Conservation (phyloP, 2,329 filamentous ascomycete genomes). For the Onygenales sp. region DNA sequence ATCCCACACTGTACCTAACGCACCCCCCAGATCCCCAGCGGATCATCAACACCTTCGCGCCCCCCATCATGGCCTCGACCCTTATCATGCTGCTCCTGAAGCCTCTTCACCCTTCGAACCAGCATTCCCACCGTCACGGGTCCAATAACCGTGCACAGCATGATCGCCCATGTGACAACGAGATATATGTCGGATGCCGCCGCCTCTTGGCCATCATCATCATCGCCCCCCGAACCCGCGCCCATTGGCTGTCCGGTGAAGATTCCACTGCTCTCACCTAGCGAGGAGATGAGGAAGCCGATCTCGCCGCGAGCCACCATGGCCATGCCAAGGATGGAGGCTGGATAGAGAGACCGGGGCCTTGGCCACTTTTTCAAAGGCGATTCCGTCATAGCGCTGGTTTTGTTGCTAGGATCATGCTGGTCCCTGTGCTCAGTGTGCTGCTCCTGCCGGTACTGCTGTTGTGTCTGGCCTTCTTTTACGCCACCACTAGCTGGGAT, state of each 20-base stretch:
- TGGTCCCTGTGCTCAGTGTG: background rate
- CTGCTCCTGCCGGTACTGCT: background rate
- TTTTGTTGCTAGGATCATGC: too few relatives aligned
- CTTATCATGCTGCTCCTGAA: constrained; percentile 18
- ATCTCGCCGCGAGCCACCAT: constrained; percentile 78
- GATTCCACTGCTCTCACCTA: constrained; percentile 50
- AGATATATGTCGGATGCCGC: constrained; percentile 39
- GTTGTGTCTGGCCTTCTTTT: background rate
- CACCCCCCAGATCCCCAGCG: constrained; percentile 36
- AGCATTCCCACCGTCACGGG: constrained; percentile 42
- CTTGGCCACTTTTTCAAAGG: constrained; percentile 22
- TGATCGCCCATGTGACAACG: constrained; percentile 46
- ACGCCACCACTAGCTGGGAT: too few relatives aligned
- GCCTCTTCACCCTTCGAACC: constrained; percentile 34
- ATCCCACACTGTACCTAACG: too few relatives aligned
- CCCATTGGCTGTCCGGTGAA: constrained; percentile 20
- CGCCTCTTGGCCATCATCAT: background rate
- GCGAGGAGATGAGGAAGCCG: constrained; percentile 62
- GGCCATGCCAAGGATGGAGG: constrained; percentile 54
- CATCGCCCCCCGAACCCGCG: background rate
- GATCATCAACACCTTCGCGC: constrained; percentile 21
- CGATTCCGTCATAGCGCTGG: background rate
- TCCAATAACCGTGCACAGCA: constrained; percentile 45
- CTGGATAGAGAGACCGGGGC: constrained; percentile 56
- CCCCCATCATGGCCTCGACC: background rate